Conservation (phyloP, 2,329 filamentous ascomycete genomes). For the Cyanodermella asteris region DNA sequence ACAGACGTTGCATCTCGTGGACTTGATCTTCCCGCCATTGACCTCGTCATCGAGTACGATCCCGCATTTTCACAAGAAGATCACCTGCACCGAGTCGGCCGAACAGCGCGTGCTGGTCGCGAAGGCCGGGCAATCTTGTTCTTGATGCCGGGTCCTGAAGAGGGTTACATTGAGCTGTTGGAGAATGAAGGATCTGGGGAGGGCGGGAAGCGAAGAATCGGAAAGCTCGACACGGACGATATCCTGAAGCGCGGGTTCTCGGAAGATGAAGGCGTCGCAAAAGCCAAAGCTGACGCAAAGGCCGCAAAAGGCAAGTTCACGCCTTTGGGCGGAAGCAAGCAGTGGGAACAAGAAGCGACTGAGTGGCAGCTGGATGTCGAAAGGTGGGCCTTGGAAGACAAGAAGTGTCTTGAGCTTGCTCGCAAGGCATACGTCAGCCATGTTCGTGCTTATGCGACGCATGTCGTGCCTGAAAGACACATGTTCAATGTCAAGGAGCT, state of each 20-base stretch:
- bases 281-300: conserved; percentile 4
- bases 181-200: conserved; percentile 47
- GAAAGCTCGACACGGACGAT: conserved; percentile 38
- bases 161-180: conserved; percentile 66
- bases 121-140: conserved; percentile 76
- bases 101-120: conserved; percentile 80
- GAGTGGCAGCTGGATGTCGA: conserved; percentile 45
- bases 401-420: conserved; percentile 55
- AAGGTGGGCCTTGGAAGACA: conserved; percentile 40
- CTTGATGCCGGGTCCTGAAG: conserved; percentile 73
- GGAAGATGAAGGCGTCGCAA: conserved; percentile 16
- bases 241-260: conserved; percentile 45
- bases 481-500: conserved; percentile 85
- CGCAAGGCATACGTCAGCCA: conserved; percentile 78
- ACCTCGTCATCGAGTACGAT: conserved; percentile 89
- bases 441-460: conserved; percentile 84
- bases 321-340: conserved; percentile 24
- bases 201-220: conserved; percentile 38
- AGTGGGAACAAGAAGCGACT: conserved; percentile 45
- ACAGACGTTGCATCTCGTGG: conserved; percentile 92
- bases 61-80: conserved; percentile 84
- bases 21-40: conserved; percentile 84
- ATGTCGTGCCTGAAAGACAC: conserved; percentile 60
- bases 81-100: conserved; percentile 82
- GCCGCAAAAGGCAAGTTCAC: conserved; percentile 11